Evolutionary conservation across 805 yeast genomes (phyloP).

Genomic region (Candida michaelii): DNA sequence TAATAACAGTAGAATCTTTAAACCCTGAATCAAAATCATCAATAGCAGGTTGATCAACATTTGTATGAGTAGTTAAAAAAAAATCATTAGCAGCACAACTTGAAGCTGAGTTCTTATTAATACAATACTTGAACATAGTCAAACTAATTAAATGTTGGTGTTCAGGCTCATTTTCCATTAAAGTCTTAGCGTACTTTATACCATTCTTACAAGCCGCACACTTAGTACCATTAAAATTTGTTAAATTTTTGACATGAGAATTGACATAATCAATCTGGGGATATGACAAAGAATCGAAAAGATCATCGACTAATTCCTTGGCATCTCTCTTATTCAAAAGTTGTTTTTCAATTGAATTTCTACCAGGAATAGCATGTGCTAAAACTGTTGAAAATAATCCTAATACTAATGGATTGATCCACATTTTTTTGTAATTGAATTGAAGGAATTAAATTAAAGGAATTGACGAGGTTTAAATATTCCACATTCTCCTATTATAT

Average conservation of each 20-base stretch:
- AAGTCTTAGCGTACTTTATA: conserved; percentile 27
- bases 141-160: conserved; percentile 36
- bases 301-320: conserved; percentile 24
- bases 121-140: conserved; percentile 36
- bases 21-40: conserved; percentile 24
- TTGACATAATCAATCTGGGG: conserved; percentile 30
- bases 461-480: too few relatives aligned
- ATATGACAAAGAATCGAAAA: conserved; percentile 23
- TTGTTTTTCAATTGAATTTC: conserved; percentile 13
- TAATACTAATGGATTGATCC: background rate
- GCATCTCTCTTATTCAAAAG: conserved; percentile 15
- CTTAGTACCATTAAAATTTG: conserved; percentile 29
- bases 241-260: conserved; percentile 27
- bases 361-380: conserved; percentile 16
- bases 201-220: conserved; percentile 39
- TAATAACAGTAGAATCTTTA: conserved; percentile 25
- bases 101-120: conserved; percentile 25
- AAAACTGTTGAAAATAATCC: background rate
- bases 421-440: background rate
- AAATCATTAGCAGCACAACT: conserved; percentile 38
- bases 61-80: conserved; percentile 35
- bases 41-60: conserved; percentile 14
- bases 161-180: conserved; percentile 29
- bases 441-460: too few relatives aligned
- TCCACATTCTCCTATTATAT: background rate